Evolutionary conservation across 2,329 filamentous ascomycete genomes (phyloP).

Genomic region (Niveomyces coronatus): DNA sequence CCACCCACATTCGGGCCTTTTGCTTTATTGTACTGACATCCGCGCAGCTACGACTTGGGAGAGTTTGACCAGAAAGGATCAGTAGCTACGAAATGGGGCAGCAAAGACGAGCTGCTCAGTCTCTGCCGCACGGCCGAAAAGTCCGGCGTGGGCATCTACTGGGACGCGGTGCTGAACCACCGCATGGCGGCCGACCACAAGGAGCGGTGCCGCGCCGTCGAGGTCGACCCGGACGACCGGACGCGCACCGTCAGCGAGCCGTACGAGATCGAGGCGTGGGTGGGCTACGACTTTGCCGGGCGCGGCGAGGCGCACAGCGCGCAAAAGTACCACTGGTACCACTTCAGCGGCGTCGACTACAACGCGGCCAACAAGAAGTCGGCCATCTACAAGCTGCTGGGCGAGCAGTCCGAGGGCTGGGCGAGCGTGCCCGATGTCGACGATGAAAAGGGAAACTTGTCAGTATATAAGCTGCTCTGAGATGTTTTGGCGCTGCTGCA

Average conservation of each 20-base stretch:
- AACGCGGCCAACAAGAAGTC: slow-evolving; percentile 47
- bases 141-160: slow-evolving; percentile 51
- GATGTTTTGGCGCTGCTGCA: slow-evolving; percentile 40
- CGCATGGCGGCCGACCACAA: slow-evolving; percentile 61
- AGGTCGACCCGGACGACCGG: slow-evolving; percentile 53
- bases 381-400: slow-evolving; percentile 59
- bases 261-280: slow-evolving; percentile 59
- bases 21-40: not conserved
- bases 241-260: slow-evolving; percentile 44
- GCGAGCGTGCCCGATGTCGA: slow-evolving; percentile 48
- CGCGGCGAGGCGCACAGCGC: slow-evolving; percentile 51
- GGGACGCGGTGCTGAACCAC: slow-evolving; percentile 67
- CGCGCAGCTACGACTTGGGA: slow-evolving; percentile 45
- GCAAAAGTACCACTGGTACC: slow-evolving; percentile 58
- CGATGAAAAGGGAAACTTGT: slow-evolving; percentile 53
- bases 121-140: slow-evolving; percentile 24
- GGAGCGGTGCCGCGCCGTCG: slow-evolving; percentile 51
- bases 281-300: slow-evolving; percentile 57
- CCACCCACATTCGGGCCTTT: not conserved
- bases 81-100: slow-evolving; percentile 59
- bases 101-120: slow-evolving; percentile 48
- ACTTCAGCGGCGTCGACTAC: slow-evolving; percentile 62
- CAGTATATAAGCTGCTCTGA: slow-evolving; percentile 29
- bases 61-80: slow-evolving; percentile 66
- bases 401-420: slow-evolving; percentile 52